Percentiles rank a stretch among this genome's conserved stretches.
These are phyloP conservation scores for Auxenochlorella pyrenoidosa DNA, from an alignment of 139 green algal genomes.

Conservation along the genomic window DNA sequence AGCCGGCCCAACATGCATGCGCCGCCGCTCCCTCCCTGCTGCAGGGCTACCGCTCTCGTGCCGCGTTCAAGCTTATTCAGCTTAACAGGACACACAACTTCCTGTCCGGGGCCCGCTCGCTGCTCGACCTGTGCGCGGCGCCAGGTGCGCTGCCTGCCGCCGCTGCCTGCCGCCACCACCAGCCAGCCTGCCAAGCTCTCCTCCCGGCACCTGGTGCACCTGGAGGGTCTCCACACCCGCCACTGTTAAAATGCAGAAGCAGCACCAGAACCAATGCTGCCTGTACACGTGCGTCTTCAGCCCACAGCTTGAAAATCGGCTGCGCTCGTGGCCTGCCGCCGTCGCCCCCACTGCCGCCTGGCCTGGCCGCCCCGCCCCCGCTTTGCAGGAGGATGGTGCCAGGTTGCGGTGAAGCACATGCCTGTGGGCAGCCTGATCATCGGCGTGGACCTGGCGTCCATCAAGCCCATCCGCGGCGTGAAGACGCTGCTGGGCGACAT, in stretches of 20 bases:
- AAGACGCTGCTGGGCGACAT: conserved; percentile 94
- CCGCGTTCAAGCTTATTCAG: conserved; percentile 99
- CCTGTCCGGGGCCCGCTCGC: conserved; percentile 73
- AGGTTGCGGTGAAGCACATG: conserved; percentile 96
- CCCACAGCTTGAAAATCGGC: too few species aligned
- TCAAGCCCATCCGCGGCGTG: conserved; percentile 89
- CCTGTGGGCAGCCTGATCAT: conserved; percentile 91
- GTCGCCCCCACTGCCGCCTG: neutral
- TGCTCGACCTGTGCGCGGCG: conserved; percentile 98
- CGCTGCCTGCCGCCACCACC: neutral
- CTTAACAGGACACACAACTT: conserved; percentile 98
- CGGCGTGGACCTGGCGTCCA: conserved; percentile 95
- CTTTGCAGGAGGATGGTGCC: conserved; percentile 79
- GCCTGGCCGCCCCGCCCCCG: too few species aligned
- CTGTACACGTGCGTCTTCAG: too few species aligned
- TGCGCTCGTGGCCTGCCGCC: too few species aligned
- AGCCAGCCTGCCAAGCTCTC: too few species aligned
- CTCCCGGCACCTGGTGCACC: too few species aligned
- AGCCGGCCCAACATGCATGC: neutral
- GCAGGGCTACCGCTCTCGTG: conserved; percentile 91
- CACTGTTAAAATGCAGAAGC: too few species aligned
- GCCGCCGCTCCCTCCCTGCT: neutral
- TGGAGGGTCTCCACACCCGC: too few species aligned
- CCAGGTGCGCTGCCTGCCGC: conserved; percentile 67
- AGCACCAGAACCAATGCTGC: too few species aligned